Percentiles rank a stretch among this genome's conserved stretches.
Evolutionary conservation across 2,329 filamentous ascomycete species (phyloP).

Genomic region (Thielaviopsis populi): DNA sequence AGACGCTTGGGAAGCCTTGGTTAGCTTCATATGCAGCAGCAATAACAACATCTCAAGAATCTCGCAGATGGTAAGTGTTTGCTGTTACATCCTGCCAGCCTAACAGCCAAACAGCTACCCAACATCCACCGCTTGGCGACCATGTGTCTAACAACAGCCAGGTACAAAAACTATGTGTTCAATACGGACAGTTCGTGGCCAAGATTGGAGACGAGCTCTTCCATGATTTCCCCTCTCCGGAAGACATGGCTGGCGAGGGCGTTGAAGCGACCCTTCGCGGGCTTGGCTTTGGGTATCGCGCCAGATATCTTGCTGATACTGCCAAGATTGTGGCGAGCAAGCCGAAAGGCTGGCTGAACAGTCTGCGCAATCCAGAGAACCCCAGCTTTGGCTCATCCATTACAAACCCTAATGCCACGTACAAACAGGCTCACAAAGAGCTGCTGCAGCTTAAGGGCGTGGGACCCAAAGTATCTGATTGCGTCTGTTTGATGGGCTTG

Average conservation of each 20-base stretch:
- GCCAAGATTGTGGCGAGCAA: conserved; percentile 59
- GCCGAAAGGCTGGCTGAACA: conserved; percentile 60
- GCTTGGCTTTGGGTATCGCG: conserved; percentile 86
- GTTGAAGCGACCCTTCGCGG: conserved; percentile 69
- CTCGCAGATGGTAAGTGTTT: conserved; percentile 63
- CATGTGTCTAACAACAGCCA: conserved; percentile 21
- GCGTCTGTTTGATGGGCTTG: conserved; percentile 88
- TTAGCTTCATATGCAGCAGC: conserved; percentile 95
- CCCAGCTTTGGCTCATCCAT: conserved; percentile 35
- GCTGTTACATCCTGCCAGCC: background rate
- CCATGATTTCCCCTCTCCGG: conserved; percentile 73
- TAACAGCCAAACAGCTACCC: background rate
- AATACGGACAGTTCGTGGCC: conserved; percentile 69
- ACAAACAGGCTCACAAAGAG: conserved; percentile 64
- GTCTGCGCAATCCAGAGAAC: conserved; percentile 61
- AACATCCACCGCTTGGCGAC: background rate
- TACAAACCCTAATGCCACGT: conserved; percentile 38
- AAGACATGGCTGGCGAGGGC: conserved; percentile 52
- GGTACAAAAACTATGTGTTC: conserved; percentile 72
- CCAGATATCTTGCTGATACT: conserved; percentile 81
- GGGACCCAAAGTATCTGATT: conserved; percentile 92
- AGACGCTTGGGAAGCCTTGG: conserved; percentile 86
- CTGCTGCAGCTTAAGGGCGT: conserved; percentile 72
- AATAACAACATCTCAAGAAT: conserved; percentile 97
- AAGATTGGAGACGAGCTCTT: conserved; percentile 55